Conservation (phyloP, 2,329 filamentous ascomycete species). For the Trichoderma afroharzianum region DNA sequence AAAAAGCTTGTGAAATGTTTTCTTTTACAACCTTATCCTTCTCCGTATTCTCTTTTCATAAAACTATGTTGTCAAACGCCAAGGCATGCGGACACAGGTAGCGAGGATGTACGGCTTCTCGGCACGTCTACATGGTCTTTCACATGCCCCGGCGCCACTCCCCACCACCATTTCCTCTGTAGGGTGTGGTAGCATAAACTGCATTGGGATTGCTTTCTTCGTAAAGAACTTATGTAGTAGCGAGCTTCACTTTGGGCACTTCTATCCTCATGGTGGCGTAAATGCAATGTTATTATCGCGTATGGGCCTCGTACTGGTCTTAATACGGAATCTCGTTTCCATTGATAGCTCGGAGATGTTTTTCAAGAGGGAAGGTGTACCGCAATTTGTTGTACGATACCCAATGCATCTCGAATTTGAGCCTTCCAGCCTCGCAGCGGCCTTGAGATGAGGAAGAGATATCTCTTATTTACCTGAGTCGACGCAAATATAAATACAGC, state of each 20-base stretch:
- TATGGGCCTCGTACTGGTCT: neutral
- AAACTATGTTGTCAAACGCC: neutral
- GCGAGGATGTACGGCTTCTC: conserved; percentile 3
- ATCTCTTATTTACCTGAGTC: neutral
- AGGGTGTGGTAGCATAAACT: neutral
- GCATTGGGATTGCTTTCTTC: neutral
- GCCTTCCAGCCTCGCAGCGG: neutral
- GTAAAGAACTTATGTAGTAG: neutral
- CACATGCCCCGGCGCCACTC: neutral
- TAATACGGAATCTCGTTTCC: neutral
- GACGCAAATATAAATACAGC: neutral
- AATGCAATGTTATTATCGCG: neutral
- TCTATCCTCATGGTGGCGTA: neutral
- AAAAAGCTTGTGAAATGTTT: neutral
- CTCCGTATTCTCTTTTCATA: neutral
- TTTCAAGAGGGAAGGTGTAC: conserved; percentile 8
- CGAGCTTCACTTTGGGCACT: neutral
- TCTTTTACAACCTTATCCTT: too few species aligned
- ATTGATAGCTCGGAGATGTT: neutral
- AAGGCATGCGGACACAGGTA: neutral
- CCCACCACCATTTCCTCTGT: neutral
- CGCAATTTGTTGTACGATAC: neutral
- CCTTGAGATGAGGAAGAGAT: neutral
- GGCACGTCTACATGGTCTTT: neutral
- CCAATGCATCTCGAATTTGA: neutral